These are phyloP conservation scores for Akanthomyces uredinophilus DNA, from an alignment of 2,329 filamentous ascomycete species.

Conservation along the genomic window DNA sequence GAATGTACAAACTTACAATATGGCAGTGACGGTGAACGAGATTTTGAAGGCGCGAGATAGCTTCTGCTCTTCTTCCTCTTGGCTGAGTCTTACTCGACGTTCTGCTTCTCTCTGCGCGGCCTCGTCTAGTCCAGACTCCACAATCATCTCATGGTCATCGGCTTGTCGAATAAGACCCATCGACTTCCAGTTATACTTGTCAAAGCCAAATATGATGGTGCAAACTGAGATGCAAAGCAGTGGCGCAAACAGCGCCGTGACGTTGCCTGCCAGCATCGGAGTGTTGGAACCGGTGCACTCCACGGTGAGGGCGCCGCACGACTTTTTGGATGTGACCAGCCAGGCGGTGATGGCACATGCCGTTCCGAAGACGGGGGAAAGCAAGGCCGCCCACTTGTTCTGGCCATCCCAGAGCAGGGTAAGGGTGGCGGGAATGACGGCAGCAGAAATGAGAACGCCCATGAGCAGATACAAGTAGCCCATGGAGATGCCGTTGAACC, in stretches of 20 bases:
- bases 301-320: constrained; percentile 65
- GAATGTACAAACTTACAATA: constrained; percentile 22
- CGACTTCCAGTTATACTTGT: constrained; percentile 80
- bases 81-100: constrained; percentile 11
- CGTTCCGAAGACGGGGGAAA: constrained; percentile 63
- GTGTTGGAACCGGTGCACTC: constrained; percentile 74
- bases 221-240: constrained; percentile 69
- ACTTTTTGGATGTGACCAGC: constrained; percentile 67
- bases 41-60: constrained; percentile 50
- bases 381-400: constrained; percentile 64
- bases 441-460: constrained; percentile 84
- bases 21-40: constrained; percentile 31
- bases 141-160: constrained; percentile 70
- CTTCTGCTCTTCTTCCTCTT: constrained; percentile 43
- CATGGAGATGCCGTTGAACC: constrained; percentile 74
- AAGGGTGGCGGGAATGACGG: constrained; percentile 76
- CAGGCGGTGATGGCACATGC: constrained; percentile 64
- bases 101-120: constrained; percentile 22
- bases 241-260: constrained; percentile 69
- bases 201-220: constrained; percentile 53
- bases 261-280: constrained; percentile 82
- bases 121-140: constrained; percentile 47
- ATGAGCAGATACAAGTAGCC: constrained; percentile 86
- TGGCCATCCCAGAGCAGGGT: constrained; percentile 78
- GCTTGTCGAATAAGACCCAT: constrained; percentile 76